These are phyloP conservation scores for Talaromyces sp. DNA, from an alignment of 2,329 filamentous ascomycete species.

Conservation along the genomic window DNA sequence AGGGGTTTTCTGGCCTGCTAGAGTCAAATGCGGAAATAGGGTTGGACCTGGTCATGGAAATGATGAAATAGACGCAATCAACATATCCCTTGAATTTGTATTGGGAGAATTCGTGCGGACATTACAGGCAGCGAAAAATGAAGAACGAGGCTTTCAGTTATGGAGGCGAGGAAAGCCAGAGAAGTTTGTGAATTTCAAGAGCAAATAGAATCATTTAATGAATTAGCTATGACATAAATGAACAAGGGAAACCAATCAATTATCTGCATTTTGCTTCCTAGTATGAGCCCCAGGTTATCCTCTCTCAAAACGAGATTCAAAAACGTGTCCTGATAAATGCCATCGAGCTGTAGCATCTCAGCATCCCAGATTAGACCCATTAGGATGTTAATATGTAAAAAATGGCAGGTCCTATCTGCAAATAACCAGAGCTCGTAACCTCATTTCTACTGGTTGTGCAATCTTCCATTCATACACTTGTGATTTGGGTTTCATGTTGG, in stretches of 20 bases:
- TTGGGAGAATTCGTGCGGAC: not conserved
- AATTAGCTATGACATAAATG: no score
- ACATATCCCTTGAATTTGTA: no score
- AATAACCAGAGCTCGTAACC: not conserved
- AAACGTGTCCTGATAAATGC: not conserved
- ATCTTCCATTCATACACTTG: no score
- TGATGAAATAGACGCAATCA: not conserved
- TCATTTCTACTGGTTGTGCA: not conserved
- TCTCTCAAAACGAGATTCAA: not conserved
- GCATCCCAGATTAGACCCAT: not conserved
- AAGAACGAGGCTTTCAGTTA: not conserved
- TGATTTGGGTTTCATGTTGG: no score
- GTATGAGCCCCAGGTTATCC: no score
- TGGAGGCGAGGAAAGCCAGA: not conserved
- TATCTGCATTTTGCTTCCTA: no score
- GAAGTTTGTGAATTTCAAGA: not conserved
- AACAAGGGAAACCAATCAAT: no score
- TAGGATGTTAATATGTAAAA: not conserved
- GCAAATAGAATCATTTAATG: no score
- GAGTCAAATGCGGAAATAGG: not conserved
- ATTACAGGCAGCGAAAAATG: not conserved
- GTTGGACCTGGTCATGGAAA: not conserved
- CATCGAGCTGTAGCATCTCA: not conserved
- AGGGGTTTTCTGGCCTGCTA: not conserved
- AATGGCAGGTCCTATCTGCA: not conserved